Evolutionary conservation across 768 basidiomycete genomes (phyloP).

Genomic region (Termitomyces sp.): DNA sequence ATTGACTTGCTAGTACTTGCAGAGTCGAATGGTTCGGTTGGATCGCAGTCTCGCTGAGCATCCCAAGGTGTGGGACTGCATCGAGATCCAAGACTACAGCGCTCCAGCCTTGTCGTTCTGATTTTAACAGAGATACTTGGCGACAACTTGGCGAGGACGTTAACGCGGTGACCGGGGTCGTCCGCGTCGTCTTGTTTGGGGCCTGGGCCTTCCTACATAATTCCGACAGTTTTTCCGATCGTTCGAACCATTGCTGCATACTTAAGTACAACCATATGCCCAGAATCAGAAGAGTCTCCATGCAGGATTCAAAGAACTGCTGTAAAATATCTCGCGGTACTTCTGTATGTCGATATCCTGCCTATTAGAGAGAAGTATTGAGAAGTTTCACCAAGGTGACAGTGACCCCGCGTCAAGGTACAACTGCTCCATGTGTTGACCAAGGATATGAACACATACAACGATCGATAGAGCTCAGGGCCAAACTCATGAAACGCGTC

Average conservation of each 20-base stretch:
- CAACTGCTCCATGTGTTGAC: too few species aligned
- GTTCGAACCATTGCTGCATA: too few species aligned
- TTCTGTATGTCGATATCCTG: background rate
- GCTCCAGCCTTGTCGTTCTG: background rate
- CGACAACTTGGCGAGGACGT: too few species aligned
- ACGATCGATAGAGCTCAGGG: background rate
- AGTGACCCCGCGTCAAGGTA: background rate
- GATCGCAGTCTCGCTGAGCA: background rate
- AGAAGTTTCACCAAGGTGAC: background rate
- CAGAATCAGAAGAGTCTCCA: too few species aligned
- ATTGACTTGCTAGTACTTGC: background rate
- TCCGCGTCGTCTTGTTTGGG: background rate
- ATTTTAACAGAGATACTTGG: background rate
- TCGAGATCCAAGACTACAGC: background rate
- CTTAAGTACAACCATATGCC: too few species aligned
- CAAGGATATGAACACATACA: background rate
- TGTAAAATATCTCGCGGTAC: background rate
- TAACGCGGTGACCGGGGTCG: too few species aligned
- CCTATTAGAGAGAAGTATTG: background rate
- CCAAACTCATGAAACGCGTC: background rate
- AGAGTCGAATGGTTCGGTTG: background rate
- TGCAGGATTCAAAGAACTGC: background rate
- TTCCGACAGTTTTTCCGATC: background rate
- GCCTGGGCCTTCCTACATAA: too few species aligned
- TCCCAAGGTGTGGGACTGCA: background rate